Evolutionary conservation across 2,329 filamentous ascomycete genomes (phyloP), one percentile per base, ranked within the genome.

Genomic region (Aureobasidium musti): DNA sequence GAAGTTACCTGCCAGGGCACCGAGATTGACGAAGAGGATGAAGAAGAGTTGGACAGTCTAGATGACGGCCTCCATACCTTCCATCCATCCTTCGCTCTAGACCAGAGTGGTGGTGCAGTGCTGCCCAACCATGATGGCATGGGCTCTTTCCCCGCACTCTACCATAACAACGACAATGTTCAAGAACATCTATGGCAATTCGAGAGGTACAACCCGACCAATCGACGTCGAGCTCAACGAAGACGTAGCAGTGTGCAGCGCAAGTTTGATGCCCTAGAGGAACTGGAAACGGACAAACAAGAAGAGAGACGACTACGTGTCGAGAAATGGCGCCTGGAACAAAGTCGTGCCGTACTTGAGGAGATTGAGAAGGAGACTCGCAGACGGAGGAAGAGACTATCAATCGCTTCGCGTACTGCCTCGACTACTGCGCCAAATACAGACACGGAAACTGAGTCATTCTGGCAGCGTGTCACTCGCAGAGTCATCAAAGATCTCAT

Each of bases 11-110:
- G 77, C 68, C 75, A 79, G 53, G 80, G 77, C 17, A 81, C 77
- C 5, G 80, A 78, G 14, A 68, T 70, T 30, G 77, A 82, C 45
- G 82, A 83, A 26, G 87, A 89, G 65, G 90, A 91, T 35, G 89
- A 91, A 69, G 87, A 84, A 30, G 94, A 98, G 76, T 82, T 98
- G 52, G 95, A 99, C 76, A 97, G 92, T 75, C 83, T 98, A 47
- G 94, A 98, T 76, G 93, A 94, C 74, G 93, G 96, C 64, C 82
- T 98, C 1, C 90, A 93, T 70, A 93, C 92, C 50, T 97, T 97
- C 74, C 87, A 92, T 61, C 87, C 72, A 47, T 67, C 81, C 7
- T 81, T 83, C 8, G 83, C 81, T 67, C 73, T 82, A 70, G 81
- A 85, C 66, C 81, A 86, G 53, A 87, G 86, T 70, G 81, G 86